Evolutionary conservation across 345 rosid genomes (phyloP).

Genomic region (Triadica sebifera): DNA sequence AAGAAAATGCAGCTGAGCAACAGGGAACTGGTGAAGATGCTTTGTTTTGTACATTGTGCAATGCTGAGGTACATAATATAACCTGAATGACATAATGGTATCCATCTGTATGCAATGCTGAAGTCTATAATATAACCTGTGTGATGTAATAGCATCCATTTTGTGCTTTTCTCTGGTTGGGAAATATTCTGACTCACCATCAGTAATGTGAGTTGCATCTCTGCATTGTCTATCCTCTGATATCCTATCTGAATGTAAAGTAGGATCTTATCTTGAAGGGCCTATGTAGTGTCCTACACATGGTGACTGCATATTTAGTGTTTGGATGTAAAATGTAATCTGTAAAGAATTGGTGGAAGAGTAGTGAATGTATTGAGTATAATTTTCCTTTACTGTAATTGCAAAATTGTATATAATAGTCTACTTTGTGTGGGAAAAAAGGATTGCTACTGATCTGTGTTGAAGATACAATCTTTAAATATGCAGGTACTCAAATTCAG

Average conservation of each 20-base stretch:
- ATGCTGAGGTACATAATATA: conserved; percentile 70
- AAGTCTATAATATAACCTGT: background rate
- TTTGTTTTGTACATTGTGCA: conserved; percentile 88
- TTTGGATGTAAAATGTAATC: background rate
- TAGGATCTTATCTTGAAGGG: no score
- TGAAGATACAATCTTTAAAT: conserved; percentile 14
- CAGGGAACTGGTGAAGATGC: conserved; percentile 71
- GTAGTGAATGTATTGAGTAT: background rate
- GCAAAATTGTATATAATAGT: background rate
- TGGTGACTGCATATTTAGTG: background rate
- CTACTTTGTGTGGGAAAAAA: background rate
- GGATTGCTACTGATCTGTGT: background rate
- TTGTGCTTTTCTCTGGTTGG: background rate
- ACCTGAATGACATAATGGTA: conserved; percentile 1
- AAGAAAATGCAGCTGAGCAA: conserved; percentile 49
- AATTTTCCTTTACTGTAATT: background rate
- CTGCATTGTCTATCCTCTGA: background rate
- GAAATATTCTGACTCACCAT: background rate
- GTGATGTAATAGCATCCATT: no score
- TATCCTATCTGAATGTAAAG: background rate
- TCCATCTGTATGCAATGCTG: background rate
- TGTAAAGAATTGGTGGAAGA: no score
- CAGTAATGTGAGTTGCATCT: background rate
- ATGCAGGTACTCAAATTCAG: conserved; percentile 90
- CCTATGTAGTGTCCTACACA: no score